These are phyloP conservation scores for Physocladia obscura DNA, from an alignment of 192 early-diverging fungal species.

Conservation along the genomic window DNA sequence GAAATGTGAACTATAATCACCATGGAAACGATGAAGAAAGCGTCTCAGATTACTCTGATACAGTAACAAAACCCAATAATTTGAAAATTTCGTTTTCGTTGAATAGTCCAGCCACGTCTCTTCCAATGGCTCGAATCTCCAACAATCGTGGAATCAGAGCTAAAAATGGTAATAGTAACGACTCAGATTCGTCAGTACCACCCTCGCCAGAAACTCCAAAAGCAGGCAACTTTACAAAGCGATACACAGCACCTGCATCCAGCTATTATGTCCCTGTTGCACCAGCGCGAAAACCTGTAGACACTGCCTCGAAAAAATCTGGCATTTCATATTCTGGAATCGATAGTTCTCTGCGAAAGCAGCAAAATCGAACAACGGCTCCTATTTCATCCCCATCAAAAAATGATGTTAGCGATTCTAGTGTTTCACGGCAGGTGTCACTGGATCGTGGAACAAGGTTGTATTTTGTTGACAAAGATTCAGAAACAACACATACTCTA, in stretches of 20 bases:
- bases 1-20: not conserved
- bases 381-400: not conserved
- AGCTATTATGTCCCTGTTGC: not conserved
- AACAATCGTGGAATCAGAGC: too few relatives aligned
- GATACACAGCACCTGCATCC: slow-evolving; percentile 4
- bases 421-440: not conserved
- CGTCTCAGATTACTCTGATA: slow-evolving; percentile 15
- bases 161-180: not conserved
- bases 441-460: too few relatives aligned
- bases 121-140: slow-evolving; percentile 15
- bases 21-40: too few relatives aligned
- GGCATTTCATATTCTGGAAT: too few relatives aligned
- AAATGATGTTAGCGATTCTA: too few relatives aligned
- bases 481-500: too few relatives aligned
- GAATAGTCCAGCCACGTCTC: slow-evolving; percentile 17
- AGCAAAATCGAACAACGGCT: not conserved
- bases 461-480: slow-evolving; percentile 31
- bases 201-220: not conserved
- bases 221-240: not conserved
- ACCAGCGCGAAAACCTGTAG: not conserved
- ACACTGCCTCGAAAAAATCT: too few relatives aligned
- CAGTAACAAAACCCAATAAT: not conserved
- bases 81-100: too few relatives aligned
- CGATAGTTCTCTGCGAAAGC: not conserved
- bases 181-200: not conserved